These are phyloP conservation scores for Phtheirospermum japonicum DNA, from an alignment of 257 asterid genomes.

Conservation along the genomic window DNA sequence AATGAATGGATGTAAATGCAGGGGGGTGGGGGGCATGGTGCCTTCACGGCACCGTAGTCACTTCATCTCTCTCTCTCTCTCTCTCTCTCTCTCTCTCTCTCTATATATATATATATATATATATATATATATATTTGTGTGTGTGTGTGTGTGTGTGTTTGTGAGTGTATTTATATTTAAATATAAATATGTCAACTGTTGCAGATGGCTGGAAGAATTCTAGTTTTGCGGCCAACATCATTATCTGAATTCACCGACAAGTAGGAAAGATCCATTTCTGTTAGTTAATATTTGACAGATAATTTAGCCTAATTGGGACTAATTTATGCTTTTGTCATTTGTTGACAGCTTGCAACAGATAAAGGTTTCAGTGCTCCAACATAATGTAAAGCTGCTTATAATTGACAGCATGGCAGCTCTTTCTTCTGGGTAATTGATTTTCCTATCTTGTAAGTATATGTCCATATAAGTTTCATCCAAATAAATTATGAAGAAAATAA, in stretches of 20 bases:
- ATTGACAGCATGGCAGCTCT: conserved; percentile 93
- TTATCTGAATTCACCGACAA: conserved; percentile 72
- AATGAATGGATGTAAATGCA: too few species aligned
- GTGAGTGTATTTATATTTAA: background rate
- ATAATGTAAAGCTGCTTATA: conserved; percentile 63
- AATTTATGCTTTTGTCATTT: conserved; percentile 9
- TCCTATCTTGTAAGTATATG: conserved; percentile 20
- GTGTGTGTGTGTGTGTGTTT: background rate
- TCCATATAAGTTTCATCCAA: conserved; percentile 4
- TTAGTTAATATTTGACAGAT: conserved; percentile 10
- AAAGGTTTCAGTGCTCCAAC: conserved; percentile 60
- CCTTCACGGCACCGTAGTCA: too few species aligned
- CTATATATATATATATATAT: too few species aligned
- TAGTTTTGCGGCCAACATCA: conserved; percentile 71
- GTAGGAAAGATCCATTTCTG: conserved; percentile 33
- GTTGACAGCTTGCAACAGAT: conserved; percentile 69
- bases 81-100: too few species aligned
- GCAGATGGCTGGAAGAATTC: conserved; percentile 89
- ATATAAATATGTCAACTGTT: conserved; percentile 15
- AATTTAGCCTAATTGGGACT: conserved; percentile 12
- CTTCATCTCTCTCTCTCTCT: too few species aligned
- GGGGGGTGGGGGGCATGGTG: too few species aligned
- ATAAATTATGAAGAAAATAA: background rate
- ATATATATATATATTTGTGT: too few species aligned
- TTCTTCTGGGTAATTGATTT: conserved; percentile 55